Evolutionary conservation across 176 grass and related monocot genomes (phyloP).

Genomic region (Metroxylon sagu): DNA sequence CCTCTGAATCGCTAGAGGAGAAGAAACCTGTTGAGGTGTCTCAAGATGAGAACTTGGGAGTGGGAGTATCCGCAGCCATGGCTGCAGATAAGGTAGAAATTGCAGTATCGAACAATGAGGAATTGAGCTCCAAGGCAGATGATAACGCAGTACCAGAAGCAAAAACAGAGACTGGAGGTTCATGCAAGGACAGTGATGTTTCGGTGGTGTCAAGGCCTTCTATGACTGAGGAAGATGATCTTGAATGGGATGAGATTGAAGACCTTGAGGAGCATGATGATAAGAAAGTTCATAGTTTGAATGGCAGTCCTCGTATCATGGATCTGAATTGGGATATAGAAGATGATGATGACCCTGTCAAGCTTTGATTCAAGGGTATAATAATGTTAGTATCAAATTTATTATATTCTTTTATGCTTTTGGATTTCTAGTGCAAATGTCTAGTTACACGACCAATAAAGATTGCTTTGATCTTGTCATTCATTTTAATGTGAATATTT

Average conservation of each 20-base stretch:
- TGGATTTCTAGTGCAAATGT: too few species aligned
- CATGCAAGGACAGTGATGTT: constrained; percentile 38
- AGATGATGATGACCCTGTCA: constrained; percentile 30
- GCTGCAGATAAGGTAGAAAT: constrained; percentile 21
- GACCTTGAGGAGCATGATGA: constrained; percentile 54
- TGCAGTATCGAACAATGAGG: constrained; percentile 28
- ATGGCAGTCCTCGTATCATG: constrained; percentile 33
- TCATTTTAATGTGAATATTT: too few species aligned
- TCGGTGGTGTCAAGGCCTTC: constrained; percentile 37
- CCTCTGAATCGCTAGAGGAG: background rate
- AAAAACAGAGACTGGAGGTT: background rate
- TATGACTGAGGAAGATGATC: constrained; percentile 60
- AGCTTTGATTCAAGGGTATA: too few species aligned
- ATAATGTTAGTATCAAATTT: too few species aligned
- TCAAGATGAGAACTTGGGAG: background rate
- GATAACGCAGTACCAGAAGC: background rate
- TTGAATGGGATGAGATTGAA: constrained; percentile 83
- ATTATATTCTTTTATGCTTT: too few species aligned
- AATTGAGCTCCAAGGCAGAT: constrained; percentile 30
- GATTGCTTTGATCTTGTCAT: too few species aligned
- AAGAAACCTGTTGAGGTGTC: constrained; percentile 1
- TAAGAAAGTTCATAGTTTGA: constrained; percentile 34
- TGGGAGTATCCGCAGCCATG: background rate
- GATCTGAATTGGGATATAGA: constrained; percentile 79
- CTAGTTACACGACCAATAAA: too few species aligned